phyloP scores from a whole-genome alignment of 257 asterid species.

The Paraleonurus japonicus region DNA sequence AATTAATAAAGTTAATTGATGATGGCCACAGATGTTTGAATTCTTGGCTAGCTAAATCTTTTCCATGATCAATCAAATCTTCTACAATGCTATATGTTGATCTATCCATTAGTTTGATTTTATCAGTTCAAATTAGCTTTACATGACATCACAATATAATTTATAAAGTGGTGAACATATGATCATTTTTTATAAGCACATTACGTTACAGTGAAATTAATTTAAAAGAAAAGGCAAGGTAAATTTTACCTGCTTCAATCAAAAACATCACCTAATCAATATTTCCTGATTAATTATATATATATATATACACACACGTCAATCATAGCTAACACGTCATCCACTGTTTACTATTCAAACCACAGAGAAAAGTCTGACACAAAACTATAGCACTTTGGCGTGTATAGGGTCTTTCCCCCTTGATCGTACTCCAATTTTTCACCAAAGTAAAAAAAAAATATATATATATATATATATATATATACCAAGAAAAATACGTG shows the following conservation, averaged over 20 bases:
- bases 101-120: neutral
- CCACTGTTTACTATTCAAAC: slow-evolving; percentile 19
- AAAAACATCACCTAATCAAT: slow-evolving; percentile 32
- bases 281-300: neutral
- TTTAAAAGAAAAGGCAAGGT: neutral
- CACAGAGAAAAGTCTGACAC: slow-evolving; percentile 25
- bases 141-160: too few relatives aligned
- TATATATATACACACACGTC: too few relatives aligned
- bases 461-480: too few relatives aligned
- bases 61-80: neutral
- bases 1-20: neutral
- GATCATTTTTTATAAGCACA: too few relatives aligned
- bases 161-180: too few relatives aligned
- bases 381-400: slow-evolving; percentile 17
- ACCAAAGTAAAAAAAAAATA: too few relatives aligned
- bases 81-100: neutral
- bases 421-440: neutral
- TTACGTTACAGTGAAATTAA: slow-evolving; percentile 1
- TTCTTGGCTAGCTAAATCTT: slow-evolving; percentile 9
- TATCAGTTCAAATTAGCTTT: neutral
- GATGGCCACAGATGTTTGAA: slow-evolving; percentile 19
- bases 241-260: slow-evolving; percentile 30
- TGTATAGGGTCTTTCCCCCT: slow-evolving; percentile 15
- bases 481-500: too few relatives aligned
- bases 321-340: slow-evolving; percentile 16